Percentiles rank a stretch among this genome's conserved stretches.
Conservation (phyloP, 768 basidiomycete species). For the Auricularia heimuer region DNA sequence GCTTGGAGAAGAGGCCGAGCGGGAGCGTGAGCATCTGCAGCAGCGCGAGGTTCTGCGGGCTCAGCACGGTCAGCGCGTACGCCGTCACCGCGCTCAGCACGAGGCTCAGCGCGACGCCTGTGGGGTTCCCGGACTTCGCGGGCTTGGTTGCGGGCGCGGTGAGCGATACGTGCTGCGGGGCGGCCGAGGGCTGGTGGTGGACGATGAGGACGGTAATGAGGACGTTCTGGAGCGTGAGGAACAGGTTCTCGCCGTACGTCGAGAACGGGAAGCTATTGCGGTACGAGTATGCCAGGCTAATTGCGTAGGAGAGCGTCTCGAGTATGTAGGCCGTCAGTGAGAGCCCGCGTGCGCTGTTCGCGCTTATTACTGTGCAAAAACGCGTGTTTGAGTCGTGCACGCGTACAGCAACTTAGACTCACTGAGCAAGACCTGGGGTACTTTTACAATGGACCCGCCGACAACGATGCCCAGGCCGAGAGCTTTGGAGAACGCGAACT, state of each 20-base stretch:
- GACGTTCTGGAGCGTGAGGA: conserved; percentile 83
- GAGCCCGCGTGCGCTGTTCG: conserved; percentile 75
- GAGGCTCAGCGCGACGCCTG: conserved; percentile 26
- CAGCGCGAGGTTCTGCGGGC: conserved; percentile 43
- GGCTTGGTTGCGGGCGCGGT: conserved; percentile 18
- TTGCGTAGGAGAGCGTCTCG: conserved; percentile 84
- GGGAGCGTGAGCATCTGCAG: conserved; percentile 85
- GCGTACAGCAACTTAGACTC: conserved; percentile 19
- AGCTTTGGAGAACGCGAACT: conserved; percentile 86
- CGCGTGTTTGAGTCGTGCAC: background rate
- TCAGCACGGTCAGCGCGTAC: conserved; percentile 28
- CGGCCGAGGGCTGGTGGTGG: conserved; percentile 29
- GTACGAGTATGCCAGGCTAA: conserved; percentile 80
- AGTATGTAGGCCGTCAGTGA: conserved; percentile 80
- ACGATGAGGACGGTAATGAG: conserved; percentile 84
- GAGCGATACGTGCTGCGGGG: conserved; percentile 25
- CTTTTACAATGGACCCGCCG: conserved; percentile 91
- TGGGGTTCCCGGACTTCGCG: conserved; percentile 23
- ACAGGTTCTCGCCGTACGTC: conserved; percentile 95
- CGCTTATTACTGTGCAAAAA: conserved; percentile 46
- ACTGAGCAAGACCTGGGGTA: conserved; percentile 88
- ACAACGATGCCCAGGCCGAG: conserved; percentile 87
- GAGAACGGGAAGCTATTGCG: conserved; percentile 87
- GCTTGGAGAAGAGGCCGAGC: conserved; percentile 81
- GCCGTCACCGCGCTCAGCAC: conserved; percentile 23